phyloP scores from a whole-genome alignment of 352 stramenopile genomes.

The Thraustochytrium sp. region DNA sequence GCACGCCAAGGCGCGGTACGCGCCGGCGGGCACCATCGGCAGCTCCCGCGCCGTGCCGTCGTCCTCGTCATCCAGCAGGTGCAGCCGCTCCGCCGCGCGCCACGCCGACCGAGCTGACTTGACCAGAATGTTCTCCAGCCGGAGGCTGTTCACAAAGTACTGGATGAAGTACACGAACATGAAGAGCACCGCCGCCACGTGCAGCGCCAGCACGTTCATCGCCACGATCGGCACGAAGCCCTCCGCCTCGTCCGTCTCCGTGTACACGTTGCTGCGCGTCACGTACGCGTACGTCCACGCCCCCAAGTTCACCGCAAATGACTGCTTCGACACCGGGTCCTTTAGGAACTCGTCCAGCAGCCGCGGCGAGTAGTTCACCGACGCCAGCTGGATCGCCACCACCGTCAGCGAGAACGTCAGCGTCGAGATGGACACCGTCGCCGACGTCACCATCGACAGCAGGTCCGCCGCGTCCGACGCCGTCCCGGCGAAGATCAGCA shows the following conservation, averaged over 20 bases:
- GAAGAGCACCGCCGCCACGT: constrained; percentile 35
- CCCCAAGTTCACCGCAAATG: constrained; percentile 26
- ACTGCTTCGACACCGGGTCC: not conserved
- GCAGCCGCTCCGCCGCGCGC: not conserved
- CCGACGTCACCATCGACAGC: not conserved
- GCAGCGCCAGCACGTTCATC: constrained; percentile 42
- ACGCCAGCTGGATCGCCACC: not conserved
- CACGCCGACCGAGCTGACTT: constrained; percentile 20
- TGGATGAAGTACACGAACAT: constrained; percentile 48
- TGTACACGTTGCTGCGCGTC: constrained; percentile 29
- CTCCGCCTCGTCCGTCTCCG: constrained; percentile 16
- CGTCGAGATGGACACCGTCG: not conserved
- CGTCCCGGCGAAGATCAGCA: not conserved
- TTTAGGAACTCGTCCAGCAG: not conserved
- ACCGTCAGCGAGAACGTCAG: not conserved
- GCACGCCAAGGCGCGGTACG: not conserved
- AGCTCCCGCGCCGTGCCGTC: not conserved
- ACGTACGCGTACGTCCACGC: constrained; percentile 19
- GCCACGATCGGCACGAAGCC: constrained; percentile 31
- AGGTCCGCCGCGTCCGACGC: not conserved
- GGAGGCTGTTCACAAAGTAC: constrained; percentile 47
- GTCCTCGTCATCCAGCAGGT: not conserved
- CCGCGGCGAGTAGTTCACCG: constrained; percentile 16
- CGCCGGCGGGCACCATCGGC: not conserved
- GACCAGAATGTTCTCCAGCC: constrained; percentile 44